These are phyloP conservation scores for Cadophora malorum DNA, from an alignment of 2,329 filamentous ascomycete genomes.

Conservation along the genomic window DNA sequence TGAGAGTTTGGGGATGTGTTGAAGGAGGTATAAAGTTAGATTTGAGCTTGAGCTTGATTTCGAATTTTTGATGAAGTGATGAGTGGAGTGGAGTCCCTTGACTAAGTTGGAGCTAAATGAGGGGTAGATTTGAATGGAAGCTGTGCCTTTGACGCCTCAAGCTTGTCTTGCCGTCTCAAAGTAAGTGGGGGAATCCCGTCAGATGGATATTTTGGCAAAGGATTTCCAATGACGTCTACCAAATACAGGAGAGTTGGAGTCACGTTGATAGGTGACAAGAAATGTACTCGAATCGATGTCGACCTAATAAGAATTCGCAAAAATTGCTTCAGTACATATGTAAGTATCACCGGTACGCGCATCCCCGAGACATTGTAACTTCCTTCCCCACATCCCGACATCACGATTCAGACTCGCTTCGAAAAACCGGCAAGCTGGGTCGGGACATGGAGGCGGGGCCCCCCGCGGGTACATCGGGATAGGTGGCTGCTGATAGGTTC, in stretches of 20 bases:
- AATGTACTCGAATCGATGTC: neutral
- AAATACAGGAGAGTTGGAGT: neutral
- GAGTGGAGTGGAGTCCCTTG: neutral
- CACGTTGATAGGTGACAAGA: neutral
- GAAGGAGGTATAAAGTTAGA: neutral
- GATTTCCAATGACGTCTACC: neutral
- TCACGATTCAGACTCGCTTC: neutral
- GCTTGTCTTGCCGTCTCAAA: neutral
- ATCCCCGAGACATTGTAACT: too few relatives aligned
- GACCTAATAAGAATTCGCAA: neutral
- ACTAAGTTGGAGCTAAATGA: neutral
- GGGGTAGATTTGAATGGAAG: neutral
- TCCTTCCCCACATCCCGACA: neutral
- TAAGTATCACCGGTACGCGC: too few relatives aligned
- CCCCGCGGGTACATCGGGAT: neutral
- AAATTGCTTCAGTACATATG: neutral
- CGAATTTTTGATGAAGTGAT: neutral
- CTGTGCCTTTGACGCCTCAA: neutral
- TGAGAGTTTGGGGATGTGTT: neutral
- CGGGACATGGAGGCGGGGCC: slow-evolving; percentile 9
- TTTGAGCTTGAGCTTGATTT: neutral
- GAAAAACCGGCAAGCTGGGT: neutral
- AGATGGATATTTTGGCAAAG: neutral
- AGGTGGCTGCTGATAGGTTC: neutral
- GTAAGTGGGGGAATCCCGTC: neutral